Base-by-base conservation (phyloP, 306 rosid genomes). In the Gynostemma pentaphyllum region DNA sequence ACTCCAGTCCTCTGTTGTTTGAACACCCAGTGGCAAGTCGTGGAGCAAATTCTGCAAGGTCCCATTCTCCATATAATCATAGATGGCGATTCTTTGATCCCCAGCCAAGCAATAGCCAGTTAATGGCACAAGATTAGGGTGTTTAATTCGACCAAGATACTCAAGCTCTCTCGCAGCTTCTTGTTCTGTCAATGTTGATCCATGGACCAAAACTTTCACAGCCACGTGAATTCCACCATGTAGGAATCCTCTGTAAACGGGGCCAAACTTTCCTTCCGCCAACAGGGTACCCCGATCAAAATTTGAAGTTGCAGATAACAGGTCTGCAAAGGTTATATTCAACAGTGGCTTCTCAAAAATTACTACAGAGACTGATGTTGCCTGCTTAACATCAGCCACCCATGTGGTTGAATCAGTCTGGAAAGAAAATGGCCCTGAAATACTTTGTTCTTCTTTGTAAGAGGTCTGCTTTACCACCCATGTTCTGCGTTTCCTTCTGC, bases 311-410 rank as follows among this genome's bases (percentile, higher is more conserved):
- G 99, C 95, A 64, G 90, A 72, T 56, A 94, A 78, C 76, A 94
- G 95, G 67, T 89, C 99, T 26, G 94, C 86, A 55, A 94, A 94
- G 68, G 97, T 89, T 40, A 94, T 83, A 70, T 81, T 86, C 83
- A 89, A 63, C 75, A 94, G 53, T 40, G 99, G 97, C 82, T 94
- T 94, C 79, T 89, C 95, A 24, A 94, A 94, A 69, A 94, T 89
- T 29, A 94, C 89, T 19, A 89, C 97, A 2, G 80, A 87, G 61
- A 94, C 97, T 4, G 94, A 84, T 9, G 82, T 86, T 60, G 99
- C 95, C 68, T 94, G 97, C 84, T 94, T 94, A 18, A 94, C 95
- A 81, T 94, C 99, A 51, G 99, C 99, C 73, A 88, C 95, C 99
- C 99, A 94, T 18, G 95, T 89, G 41, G 99, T 89, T 16, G 97